A percentile compares a stretch with the other conserved stretches of the same genome.
phyloP scores from a whole-genome alignment of 768 basidiomycete species.

The Macrolepiota fuliginosa region DNA sequence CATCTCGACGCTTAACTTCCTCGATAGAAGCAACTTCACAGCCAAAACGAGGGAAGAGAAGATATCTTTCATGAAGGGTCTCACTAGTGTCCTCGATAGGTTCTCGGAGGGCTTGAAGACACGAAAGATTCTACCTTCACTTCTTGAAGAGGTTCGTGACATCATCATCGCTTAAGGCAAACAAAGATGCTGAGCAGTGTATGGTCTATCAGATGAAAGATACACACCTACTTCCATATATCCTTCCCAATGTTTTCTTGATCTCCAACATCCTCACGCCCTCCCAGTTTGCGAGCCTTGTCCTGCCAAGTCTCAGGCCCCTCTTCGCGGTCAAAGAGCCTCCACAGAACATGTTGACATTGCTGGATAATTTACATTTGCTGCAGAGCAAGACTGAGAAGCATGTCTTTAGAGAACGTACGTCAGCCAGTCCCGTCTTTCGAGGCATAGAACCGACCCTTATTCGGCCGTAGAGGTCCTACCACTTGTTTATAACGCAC shows the following conservation, averaged over 20 bases:
- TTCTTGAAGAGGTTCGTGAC: slow-evolving; percentile 81
- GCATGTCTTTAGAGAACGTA: slow-evolving; percentile 83
- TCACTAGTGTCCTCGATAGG: slow-evolving; percentile 72
- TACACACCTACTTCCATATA: slow-evolving; percentile 86
- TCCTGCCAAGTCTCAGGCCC: slow-evolving; percentile 87
- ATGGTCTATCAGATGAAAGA: slow-evolving; percentile 78
- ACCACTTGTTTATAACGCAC: slow-evolving; percentile 91
- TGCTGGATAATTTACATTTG: slow-evolving; percentile 85
- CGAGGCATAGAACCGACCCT: background rate
- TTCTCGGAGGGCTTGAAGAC: slow-evolving; percentile 87
- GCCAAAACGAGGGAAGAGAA: slow-evolving; percentile 95
- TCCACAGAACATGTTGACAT: slow-evolving; percentile 93
- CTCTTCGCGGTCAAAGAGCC: slow-evolving; percentile 91
- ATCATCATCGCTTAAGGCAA: background rate
- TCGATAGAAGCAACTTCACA: slow-evolving; percentile 94
- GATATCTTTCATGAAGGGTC: slow-evolving; percentile 92
- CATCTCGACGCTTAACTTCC: slow-evolving; percentile 93
- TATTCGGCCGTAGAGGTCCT: slow-evolving; percentile 69
- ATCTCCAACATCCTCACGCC: slow-evolving; percentile 80
- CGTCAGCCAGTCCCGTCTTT: slow-evolving; percentile 26
- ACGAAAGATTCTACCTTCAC: slow-evolving; percentile 87
- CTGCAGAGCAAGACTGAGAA: slow-evolving; percentile 91
- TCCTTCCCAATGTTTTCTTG: slow-evolving; percentile 92
- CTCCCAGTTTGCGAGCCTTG: slow-evolving; percentile 74
- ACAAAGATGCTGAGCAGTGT: background rate